Conservation (phyloP, 805 yeast genomes). For the Cyberlindnera sargentensis region DNA sequence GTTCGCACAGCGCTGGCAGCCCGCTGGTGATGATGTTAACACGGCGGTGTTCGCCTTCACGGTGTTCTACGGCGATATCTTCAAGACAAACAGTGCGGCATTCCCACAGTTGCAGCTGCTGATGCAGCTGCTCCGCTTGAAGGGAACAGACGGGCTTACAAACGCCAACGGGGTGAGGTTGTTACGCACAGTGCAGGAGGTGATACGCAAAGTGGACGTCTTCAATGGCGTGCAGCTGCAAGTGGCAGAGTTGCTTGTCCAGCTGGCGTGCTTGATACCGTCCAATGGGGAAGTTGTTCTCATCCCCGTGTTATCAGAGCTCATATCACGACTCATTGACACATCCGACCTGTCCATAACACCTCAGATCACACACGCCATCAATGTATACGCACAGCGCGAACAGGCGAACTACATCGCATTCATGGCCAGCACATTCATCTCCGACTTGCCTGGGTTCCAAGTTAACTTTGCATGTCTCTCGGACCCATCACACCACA, state of each 20-base stretch:
- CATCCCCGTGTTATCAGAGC: slow-evolving; percentile 3
- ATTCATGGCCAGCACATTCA: slow-evolving; percentile 6
- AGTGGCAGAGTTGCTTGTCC: slow-evolving; percentile 2
- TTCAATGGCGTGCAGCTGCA: slow-evolving; percentile 1
- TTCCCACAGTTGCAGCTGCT: slow-evolving; percentile 5
- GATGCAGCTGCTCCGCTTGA: neutral
- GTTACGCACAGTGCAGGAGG: slow-evolving; percentile 3
- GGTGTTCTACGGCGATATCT: slow-evolving; percentile 24
- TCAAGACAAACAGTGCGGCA: slow-evolving; percentile 7
- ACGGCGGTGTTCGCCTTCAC: slow-evolving; percentile 21
- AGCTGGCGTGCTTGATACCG: slow-evolving; percentile 4
- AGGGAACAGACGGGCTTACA: neutral
- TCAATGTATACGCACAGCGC: slow-evolving; percentile 5
- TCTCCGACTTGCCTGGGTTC: slow-evolving; percentile 2
- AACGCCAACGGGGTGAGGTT: slow-evolving; percentile 3
- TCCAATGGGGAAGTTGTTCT: neutral
- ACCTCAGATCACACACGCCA: slow-evolving; percentile 4
- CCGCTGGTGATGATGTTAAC: neutral
- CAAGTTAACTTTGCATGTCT: slow-evolving; percentile 6
- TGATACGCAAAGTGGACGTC: slow-evolving; percentile 4
- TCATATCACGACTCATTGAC: neutral
- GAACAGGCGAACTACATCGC: slow-evolving; percentile 4
- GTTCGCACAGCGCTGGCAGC: slow-evolving; percentile 19
- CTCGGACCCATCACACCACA: neutral
- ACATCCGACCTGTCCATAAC: slow-evolving; percentile 4